Conservation (phyloP, 1,284 basidiomycete species). For the Trichosporon sp. region DNA sequence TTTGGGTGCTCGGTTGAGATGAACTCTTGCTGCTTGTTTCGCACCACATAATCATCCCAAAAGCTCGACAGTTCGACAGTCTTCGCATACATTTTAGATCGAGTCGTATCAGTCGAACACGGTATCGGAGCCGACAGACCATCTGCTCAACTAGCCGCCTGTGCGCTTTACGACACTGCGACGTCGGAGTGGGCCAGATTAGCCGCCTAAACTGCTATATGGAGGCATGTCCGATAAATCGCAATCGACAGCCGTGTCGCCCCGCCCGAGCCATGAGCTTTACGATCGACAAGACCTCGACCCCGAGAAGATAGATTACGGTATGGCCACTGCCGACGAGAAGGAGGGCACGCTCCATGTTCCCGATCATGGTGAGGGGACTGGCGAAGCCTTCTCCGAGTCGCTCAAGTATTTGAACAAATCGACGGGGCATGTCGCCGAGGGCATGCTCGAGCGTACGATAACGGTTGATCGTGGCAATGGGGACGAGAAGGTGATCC, state of each 20-base stretch:
- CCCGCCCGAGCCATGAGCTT: background rate
- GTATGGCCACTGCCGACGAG: background rate
- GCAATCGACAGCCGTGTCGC: background rate
- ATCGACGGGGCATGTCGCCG: background rate
- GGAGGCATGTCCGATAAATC: background rate
- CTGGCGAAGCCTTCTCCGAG: background rate
- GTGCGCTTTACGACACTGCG: background rate
- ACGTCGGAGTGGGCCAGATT: background rate
- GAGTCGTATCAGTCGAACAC: too few relatives aligned
- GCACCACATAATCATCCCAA: background rate
- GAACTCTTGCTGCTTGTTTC: too few relatives aligned
- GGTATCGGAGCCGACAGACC: too few relatives aligned
- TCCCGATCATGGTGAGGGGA: background rate
- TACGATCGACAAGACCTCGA: background rate
- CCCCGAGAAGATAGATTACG: background rate
- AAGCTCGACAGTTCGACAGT: background rate
- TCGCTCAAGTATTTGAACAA: background rate
- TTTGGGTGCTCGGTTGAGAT: too few relatives aligned
- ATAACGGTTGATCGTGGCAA: slow-evolving; percentile 10
- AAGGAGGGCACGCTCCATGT: background rate
- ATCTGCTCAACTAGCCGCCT: too few relatives aligned
- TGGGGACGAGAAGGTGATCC: slow-evolving; percentile 29
- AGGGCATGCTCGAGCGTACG: slow-evolving; percentile 12
- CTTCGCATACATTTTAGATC: too few relatives aligned
- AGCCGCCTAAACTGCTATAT: background rate